Base-by-base conservation (phyloP, 805 yeast genomes). In the Cyberlindnera maritima region DNA sequence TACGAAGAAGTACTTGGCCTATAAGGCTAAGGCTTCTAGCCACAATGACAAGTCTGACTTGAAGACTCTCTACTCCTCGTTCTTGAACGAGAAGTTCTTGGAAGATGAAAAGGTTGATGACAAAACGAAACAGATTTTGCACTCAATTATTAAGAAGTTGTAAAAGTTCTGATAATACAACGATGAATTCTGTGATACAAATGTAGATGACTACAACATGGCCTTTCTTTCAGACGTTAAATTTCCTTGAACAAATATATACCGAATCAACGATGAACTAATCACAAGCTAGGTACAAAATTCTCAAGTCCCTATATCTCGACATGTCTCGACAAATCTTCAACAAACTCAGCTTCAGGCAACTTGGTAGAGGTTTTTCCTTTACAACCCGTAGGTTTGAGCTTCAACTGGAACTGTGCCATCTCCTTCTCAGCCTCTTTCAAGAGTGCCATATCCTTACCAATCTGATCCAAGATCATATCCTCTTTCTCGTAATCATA, bases 1-100 rank as follows among this genome's bases (percentile, higher is more conserved):
- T 17, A 85, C 89, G 36, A 86, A 84, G 60, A 80, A 82, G 59
- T 88, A 79, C 61, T 69, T 79, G 52, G 84, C 88, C 9, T 81
- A 80, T 60, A 73, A 76, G 52, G 55, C 62, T 53, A 82, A 75
- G 59, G 48, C 67, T n/a, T 55, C 51, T 37, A 61, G 62, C 40
- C 64, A 61, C 32, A 41, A 35, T 13, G 61, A 64, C 43, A 65
- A 66, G 39, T 62, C 59, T 14, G 55, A 61, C 21, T 58, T 80
- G 39, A 71, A 67, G 44, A 52, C 53, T n/a, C 39, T 52, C 18
- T 49, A 41, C 37, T 31, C 53, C 2, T 43, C 48, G 2, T 57
- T 50, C 43, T 43, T 60, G 29, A 41, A 26, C 29, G 53, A 48
- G 3, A 52, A 47, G 70, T 56, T 76, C 72, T 20, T 78, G 74